Evolutionary conservation across 1,284 basidiomycete species (phyloP).

Genomic region (Erythrobasidium hasegawianum): DNA sequence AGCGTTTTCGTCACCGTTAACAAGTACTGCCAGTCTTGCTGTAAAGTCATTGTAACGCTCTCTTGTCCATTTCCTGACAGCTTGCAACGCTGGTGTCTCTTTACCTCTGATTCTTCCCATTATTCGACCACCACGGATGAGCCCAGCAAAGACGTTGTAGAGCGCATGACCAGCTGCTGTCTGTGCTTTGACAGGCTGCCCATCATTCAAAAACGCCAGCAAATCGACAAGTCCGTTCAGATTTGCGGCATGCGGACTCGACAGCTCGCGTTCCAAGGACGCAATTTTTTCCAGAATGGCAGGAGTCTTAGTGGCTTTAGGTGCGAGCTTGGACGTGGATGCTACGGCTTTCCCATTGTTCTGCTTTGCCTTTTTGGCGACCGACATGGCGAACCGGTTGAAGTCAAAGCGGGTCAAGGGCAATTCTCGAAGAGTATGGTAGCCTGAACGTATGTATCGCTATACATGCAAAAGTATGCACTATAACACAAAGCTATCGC

Average conservation of each 20-base stretch:
- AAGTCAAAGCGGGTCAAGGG: no score
- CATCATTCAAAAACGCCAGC: slow-evolving; percentile 53
- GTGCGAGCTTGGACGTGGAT: neutral
- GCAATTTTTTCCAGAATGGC: slow-evolving; percentile 3
- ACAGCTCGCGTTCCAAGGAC: slow-evolving; percentile 12
- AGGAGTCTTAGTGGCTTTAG: neutral
- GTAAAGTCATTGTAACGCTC: slow-evolving; percentile 41
- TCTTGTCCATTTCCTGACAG: slow-evolving; percentile 44
- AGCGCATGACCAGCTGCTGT: slow-evolving; percentile 76
- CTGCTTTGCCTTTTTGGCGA: no score
- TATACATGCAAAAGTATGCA: no score
- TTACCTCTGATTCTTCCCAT: slow-evolving; percentile 45
- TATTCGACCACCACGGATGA: slow-evolving; percentile 62
- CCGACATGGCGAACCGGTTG: no score
- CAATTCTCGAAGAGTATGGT: no score
- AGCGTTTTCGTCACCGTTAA: slow-evolving; percentile 36
- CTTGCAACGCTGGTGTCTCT: slow-evolving; percentile 7
- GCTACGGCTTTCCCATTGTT: neutral
- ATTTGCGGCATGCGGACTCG: slow-evolving; percentile 20
- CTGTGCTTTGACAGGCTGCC: slow-evolving; percentile 54
- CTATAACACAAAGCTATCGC: no score
- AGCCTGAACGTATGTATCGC: no score
- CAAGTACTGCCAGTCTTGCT: slow-evolving; percentile 36
- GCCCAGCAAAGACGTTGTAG: slow-evolving; percentile 70
- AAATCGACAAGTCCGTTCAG: slow-evolving; percentile 78